These are phyloP conservation scores for Camptophora hylomeconis DNA, from an alignment of 2,329 filamentous ascomycete genomes.

Conservation along the genomic window DNA sequence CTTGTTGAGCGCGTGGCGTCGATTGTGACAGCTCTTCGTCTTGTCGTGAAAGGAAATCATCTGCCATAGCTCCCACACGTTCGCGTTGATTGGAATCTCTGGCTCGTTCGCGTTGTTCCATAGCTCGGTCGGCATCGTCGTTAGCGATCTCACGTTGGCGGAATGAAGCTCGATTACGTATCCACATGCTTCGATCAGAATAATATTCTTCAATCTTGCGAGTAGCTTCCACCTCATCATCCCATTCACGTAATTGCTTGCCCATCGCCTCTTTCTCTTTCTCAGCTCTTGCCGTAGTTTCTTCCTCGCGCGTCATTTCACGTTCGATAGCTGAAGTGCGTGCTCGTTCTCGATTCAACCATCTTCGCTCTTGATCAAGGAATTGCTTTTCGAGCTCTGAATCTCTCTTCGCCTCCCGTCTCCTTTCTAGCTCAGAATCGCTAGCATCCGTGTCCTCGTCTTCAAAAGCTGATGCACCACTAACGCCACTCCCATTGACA, in stretches of 20 bases:
- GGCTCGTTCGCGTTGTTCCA: slow-evolving; percentile 62
- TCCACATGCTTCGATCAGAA: slow-evolving; percentile 71
- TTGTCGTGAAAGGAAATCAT: slow-evolving; percentile 79
- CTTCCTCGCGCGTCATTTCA: slow-evolving; percentile 66
- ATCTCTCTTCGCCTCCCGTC: slow-evolving; percentile 57
- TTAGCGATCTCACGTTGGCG: slow-evolving; percentile 59
- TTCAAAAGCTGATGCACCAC: slow-evolving; percentile 47
- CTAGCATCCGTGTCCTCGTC: slow-evolving; percentile 80
- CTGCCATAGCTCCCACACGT: slow-evolving; percentile 69
- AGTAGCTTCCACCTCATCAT: slow-evolving; percentile 71
- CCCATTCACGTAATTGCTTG: slow-evolving; percentile 65
- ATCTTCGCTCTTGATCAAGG: slow-evolving; percentile 73
- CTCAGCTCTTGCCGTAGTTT: slow-evolving; percentile 54
- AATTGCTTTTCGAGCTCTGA: slow-evolving; percentile 69
- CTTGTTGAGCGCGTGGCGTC: slow-evolving; percentile 3
- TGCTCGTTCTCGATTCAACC: slow-evolving; percentile 78
- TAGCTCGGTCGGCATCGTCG: slow-evolving; percentile 70
- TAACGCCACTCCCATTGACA: slow-evolving; percentile 62
- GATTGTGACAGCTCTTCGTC: slow-evolving; percentile 12
- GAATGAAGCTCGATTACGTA: slow-evolving; percentile 63
- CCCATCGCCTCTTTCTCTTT: slow-evolving; percentile 55
- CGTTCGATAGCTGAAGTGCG: slow-evolving; percentile 74
- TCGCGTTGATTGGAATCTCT: slow-evolving; percentile 60
- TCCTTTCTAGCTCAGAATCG: slow-evolving; percentile 69
- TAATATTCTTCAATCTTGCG: slow-evolving; percentile 73